Evolutionary conservation across 768 basidiomycete species (phyloP).

Genomic region (Leccinum aurantiacum): DNA sequence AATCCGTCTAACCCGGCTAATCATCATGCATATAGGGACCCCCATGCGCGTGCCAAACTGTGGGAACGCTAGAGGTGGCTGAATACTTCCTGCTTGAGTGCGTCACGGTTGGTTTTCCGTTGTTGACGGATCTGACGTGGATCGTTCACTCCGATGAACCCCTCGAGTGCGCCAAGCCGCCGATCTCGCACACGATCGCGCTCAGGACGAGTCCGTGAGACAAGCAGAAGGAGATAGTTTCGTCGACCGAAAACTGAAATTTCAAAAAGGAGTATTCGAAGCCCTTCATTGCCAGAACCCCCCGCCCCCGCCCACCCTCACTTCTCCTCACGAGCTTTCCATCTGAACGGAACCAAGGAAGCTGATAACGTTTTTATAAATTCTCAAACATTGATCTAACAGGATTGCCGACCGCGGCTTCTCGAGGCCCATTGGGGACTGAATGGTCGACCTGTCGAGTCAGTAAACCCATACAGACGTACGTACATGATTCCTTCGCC

Average conservation of each 20-base stretch:
- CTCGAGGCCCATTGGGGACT: neutral
- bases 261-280: neutral
- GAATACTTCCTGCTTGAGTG: neutral
- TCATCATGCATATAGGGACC: neutral
- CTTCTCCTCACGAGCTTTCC: neutral
- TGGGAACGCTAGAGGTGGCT: neutral
- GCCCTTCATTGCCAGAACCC: neutral
- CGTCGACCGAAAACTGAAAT: neutral
- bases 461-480: neutral
- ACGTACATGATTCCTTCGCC: neutral
- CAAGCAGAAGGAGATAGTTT: neutral
- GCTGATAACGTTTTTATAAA: neutral
- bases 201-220: neutral
- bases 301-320: neutral
- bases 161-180: neutral
- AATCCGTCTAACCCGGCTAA: neutral
- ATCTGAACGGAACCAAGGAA: neutral
- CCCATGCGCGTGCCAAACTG: neutral
- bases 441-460: neutral
- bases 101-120: neutral
- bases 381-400: neutral
- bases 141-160: neutral
- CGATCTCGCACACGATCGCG: neutral
- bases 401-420: neutral
- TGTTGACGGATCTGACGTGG: neutral